These are phyloP conservation scores for Umbelopsis isabellina DNA, from an alignment of 192 early-diverging fungal species.

Conservation along the genomic window DNA sequence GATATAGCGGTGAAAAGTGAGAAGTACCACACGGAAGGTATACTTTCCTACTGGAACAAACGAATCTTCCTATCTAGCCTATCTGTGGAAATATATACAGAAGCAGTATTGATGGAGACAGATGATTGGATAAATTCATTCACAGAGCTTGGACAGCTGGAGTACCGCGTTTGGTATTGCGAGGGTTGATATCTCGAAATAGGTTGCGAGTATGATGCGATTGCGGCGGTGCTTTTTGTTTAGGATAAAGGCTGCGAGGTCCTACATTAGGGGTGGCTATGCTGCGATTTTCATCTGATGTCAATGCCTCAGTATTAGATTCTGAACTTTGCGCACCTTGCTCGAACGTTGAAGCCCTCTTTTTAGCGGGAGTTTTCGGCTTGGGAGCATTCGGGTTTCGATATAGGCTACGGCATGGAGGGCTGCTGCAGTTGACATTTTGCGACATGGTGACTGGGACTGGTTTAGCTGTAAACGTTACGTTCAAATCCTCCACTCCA, in stretches of 20 bases:
- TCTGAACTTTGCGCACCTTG: neutral
- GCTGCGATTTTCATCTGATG: neutral
- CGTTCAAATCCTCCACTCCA: neutral
- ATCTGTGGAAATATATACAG: neutral
- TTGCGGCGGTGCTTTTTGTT: neutral
- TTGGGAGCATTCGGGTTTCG: neutral
- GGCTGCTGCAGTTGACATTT: neutral
- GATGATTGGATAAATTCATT: neutral
- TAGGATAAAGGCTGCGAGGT: constrained; percentile 14
- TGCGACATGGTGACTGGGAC: neutral
- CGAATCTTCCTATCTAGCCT: neutral
- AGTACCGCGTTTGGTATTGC: constrained; percentile 20
- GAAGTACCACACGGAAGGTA: too few species aligned
- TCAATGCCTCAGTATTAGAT: neutral
- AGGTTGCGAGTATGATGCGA: constrained; percentile 18
- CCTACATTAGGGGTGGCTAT: neutral
- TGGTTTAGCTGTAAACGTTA: neutral
- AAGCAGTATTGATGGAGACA: neutral
- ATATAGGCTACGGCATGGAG: constrained; percentile 7
- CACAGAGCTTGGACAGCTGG: constrained; percentile 16
- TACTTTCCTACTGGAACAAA: neutral
- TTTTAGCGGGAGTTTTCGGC: neutral
- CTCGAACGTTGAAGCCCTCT: neutral
- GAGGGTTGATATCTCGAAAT: constrained; percentile 22
- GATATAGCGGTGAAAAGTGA: neutral